Conservation (phyloP, 352 stramenopile genomes). For the Pythium phragmitis region DNA sequence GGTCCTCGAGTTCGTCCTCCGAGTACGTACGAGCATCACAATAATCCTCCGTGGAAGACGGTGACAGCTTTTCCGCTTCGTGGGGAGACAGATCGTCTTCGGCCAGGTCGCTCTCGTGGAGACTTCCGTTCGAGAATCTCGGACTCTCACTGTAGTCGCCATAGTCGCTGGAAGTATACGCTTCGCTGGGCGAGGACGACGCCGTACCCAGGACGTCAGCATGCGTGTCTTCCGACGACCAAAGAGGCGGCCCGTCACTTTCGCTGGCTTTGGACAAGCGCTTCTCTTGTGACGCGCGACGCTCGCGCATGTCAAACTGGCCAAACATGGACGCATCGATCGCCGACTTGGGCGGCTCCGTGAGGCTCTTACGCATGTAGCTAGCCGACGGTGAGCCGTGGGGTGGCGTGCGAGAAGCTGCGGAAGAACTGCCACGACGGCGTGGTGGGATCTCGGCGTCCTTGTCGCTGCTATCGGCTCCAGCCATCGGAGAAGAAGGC, state of each 20-base stretch:
- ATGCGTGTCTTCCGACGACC: neutral
- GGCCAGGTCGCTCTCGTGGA: constrained; percentile 19
- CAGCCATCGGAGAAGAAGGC: neutral
- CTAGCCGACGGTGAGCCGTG: constrained; percentile 10
- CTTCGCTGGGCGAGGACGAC: constrained; percentile 13
- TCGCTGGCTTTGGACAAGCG: constrained; percentile 11
- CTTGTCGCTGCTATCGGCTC: constrained; percentile 4
- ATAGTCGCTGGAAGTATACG: constrained; percentile 3
- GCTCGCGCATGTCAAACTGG: constrained; percentile 19
- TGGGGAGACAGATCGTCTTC: constrained; percentile 13
- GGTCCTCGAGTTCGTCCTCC: constrained; percentile 19
- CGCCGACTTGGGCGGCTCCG: constrained; percentile 39
- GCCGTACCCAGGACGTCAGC: neutral
- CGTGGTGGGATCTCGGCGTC: constrained; percentile 1
- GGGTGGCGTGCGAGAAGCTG: constrained; percentile 4
- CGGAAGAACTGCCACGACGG: constrained; percentile 15
- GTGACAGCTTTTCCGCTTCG: constrained; percentile 12
- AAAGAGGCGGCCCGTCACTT: neutral
- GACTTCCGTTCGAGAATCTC: constrained; percentile 6
- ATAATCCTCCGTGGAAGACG: constrained; percentile 24
- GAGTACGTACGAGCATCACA: constrained; percentile 15
- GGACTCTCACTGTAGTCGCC: constrained; percentile 1
- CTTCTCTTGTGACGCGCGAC: constrained; percentile 9
- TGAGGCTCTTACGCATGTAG: constrained; percentile 22
- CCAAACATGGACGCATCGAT: constrained; percentile 30